Evolutionary conservation across 805 yeast genomes (phyloP), one percentile per base, ranked within the genome.

Genomic region (Cyberlindnera veronae): DNA sequence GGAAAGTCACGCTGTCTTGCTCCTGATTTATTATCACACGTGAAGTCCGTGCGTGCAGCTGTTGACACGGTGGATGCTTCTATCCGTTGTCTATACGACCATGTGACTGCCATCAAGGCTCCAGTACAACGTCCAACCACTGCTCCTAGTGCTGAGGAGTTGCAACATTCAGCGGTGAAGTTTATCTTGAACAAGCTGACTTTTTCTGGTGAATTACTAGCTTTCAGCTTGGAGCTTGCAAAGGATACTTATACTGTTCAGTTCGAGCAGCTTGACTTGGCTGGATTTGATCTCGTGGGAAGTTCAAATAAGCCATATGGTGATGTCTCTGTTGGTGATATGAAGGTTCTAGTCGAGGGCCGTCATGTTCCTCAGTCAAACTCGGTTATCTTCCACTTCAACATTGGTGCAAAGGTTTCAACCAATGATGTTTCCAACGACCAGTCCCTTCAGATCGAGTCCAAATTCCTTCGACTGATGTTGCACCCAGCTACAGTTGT

Each of bases 391-490:
- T 34, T 74, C 14, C 77, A 83, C 49, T 54, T 78, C 11, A 68
- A 70, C 43, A 44, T 78, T 45, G 49, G 62, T n/a, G 36, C 75
- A 36, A 66, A 67, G 52, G 49, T 78, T 12, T 46, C 61, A n/a
- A 71, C 76, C 29, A 58, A 67, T 2, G 66, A 54, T 7, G 62
- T 57, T 4, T 48, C 47, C 0, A 51, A 48, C 1, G 44, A 53
- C 2, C 76, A 72, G 42, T 67, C 77, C 1, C 60, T 82, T 4
- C 81, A 79, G 45, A 55, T 83, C 1, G 78, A 72, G 38, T 78
- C 86, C 3, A 71, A 76, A 5, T 73, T 74, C 51, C 76, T 77
- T 37, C 68, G 89, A 30, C 48, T 81, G 4, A 75, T 79, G 43
- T 54, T 83, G 26, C 76, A 79, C 38, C 78, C 87, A 0, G 63